These are phyloP conservation scores for Solanum medicagineum DNA, from an alignment of 257 asterid species.

Conservation along the genomic window DNA sequence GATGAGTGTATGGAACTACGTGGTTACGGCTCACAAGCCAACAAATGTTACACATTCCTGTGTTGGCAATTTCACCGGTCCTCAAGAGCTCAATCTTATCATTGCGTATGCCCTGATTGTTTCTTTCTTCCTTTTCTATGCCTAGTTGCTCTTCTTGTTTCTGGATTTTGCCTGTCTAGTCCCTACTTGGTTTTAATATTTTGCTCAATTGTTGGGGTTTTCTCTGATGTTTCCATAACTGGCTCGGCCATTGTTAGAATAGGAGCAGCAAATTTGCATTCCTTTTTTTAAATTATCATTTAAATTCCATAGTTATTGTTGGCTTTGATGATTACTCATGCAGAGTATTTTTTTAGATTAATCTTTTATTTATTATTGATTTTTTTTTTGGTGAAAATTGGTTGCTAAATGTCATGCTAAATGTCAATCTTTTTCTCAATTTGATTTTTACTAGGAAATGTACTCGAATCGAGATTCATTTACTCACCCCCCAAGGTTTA, in stretches of 20 bases:
- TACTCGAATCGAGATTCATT: conserved; percentile 84
- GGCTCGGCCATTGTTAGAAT: background rate
- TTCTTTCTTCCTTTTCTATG: background rate
- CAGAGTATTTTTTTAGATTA: background rate
- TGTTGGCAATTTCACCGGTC: conserved; percentile 93
- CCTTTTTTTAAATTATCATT: background rate
- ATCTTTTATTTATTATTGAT: background rate
- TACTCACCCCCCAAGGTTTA: conserved; percentile 77
- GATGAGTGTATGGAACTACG: conserved; percentile 97
- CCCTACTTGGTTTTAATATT: background rate
- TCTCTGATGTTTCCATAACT: background rate
- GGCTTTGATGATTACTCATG: background rate
- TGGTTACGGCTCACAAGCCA: conserved; percentile 99
- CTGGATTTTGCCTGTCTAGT: background rate
- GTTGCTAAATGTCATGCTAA: background rate
- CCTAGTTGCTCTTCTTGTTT: background rate
- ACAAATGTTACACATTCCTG: conserved; percentile 94
- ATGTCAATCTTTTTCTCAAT: background rate
- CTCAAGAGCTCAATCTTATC: conserved; percentile 90
- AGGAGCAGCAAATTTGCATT: background rate
- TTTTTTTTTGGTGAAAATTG: background rate
- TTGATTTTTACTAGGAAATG: conserved; percentile 57
- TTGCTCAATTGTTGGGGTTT: background rate
- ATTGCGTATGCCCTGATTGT: conserved; percentile 30
- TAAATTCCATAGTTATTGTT: background rate